A percentile compares a stretch with the other conserved stretches of the same genome.
phyloP scores from a whole-genome alignment of 805 yeast species.

The Wickerhamomyces silvicola region DNA sequence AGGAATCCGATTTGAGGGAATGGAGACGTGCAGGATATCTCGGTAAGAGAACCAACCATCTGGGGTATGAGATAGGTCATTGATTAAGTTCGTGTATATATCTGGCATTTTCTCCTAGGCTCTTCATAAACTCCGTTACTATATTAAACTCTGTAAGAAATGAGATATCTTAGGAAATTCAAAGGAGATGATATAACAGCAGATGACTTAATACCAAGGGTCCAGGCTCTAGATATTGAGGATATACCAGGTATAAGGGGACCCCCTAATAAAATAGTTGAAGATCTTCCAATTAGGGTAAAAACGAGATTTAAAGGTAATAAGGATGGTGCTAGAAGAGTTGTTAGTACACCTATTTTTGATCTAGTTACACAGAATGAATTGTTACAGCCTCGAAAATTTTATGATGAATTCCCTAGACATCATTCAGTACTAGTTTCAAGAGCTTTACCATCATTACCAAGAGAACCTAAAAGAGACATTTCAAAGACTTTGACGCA shows the following conservation, averaged over 20 bases:
- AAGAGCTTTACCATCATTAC: not conserved
- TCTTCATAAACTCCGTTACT: no score
- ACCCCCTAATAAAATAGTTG: slow-evolving; percentile 1
- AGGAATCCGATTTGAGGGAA: no score
- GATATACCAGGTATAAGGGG: not conserved
- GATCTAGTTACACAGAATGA: slow-evolving; percentile 8
- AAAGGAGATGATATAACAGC: slow-evolving; percentile 1
- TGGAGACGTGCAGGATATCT: no score
- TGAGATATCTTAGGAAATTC: slow-evolving; percentile 2
- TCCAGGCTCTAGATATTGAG: slow-evolving; percentile 7
- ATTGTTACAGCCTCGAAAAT: not conserved
- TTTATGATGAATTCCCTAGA: not conserved
- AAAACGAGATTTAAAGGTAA: slow-evolving; percentile 13
- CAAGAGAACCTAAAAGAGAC: not conserved
- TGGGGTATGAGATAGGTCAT: no score
- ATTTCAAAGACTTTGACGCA: not conserved
- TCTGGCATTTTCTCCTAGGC: not conserved
- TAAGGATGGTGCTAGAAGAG: slow-evolving; percentile 7
- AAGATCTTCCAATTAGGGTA: slow-evolving; percentile 17
- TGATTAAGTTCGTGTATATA: no score
- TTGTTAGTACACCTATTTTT: slow-evolving; percentile 17
- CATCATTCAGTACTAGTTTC: not conserved
- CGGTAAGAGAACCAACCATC: no score
- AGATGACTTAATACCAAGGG: not conserved
- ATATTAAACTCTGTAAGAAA: no score